Evolutionary conservation across 2,329 filamentous ascomycete genomes (phyloP), one percentile per base, ranked within the genome.

Genomic region (Diplodia mutila): DNA sequence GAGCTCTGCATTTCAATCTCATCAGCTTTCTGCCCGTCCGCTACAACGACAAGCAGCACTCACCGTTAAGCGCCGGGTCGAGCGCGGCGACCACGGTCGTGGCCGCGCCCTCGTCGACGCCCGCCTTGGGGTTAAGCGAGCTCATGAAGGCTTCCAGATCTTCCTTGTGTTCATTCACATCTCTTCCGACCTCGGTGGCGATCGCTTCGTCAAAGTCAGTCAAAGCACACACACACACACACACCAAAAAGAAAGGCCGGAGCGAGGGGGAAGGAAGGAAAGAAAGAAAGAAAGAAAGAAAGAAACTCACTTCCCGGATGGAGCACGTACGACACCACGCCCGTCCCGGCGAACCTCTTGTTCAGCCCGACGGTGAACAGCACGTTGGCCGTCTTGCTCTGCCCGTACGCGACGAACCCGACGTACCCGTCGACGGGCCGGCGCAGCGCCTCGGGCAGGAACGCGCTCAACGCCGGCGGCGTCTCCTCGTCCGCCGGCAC

Each of bases 41-140:
- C 48, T 27, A n/a, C n/a, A n/a, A n/a, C n/a, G 0, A 12, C 8
- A 7, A 29, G 14, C 14, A 14, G 8, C 4, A 48, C 65, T 42
- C 65, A 69, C 69, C 68, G 12, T 72, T 63, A 4, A 77, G 27
- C 34, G 73, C 69, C 1, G 72, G 70, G 69, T 76, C 74, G 67
- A 78, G 77, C 4, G 75, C 74, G 7, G 74, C 74, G 48, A 72
- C 71, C 25, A 76, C 70, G 69, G 75, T 74, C 53, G 75, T 76
- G 18, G 75, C 72, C 5, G 73, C 66, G 27, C 75, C 75, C 61
- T 76, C 71, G 42, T 77, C 73, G 12, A 73, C 52, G 9, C 46
- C 73, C 68, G 76, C 75, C 0, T 52, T 52, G n/a, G n/a, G 39
- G 21, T 49, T 61, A 3, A 18, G 3, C 3, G 3, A 0, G 4